These are phyloP conservation scores for Aurinia saxatilis DNA, from an alignment of 345 rosid genomes.

Conservation along the genomic window DNA sequence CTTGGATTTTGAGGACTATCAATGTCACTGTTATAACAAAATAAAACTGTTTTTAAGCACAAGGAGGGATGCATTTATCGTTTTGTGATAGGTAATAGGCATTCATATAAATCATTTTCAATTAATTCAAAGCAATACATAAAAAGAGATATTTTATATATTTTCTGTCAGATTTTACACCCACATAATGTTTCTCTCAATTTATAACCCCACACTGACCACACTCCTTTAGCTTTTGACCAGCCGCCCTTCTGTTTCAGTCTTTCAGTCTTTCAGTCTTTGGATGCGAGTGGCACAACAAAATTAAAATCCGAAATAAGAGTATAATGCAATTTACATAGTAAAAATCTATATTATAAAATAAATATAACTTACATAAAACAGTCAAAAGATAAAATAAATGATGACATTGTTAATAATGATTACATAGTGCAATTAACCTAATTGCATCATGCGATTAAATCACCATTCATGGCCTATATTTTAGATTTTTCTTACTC, in stretches of 20 bases:
- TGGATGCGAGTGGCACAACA: too few relatives aligned
- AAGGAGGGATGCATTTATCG: not conserved
- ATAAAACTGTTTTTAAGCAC: not conserved
- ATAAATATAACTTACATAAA: too few relatives aligned
- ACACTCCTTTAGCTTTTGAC: conserved; percentile 1
- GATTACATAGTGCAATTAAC: too few relatives aligned
- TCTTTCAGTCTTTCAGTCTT: too few relatives aligned
- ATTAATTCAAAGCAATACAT: not conserved
- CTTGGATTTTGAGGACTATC: not conserved
- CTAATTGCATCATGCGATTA: too few relatives aligned
- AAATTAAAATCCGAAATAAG: too few relatives aligned
- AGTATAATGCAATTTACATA: too few relatives aligned
- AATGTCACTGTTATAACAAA: not conserved
- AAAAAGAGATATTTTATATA: not conserved
- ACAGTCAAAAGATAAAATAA: too few relatives aligned
- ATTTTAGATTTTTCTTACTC: not conserved
- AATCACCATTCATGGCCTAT: too few relatives aligned
- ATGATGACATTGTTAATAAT: too few relatives aligned
- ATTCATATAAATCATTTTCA: conserved; percentile 10
- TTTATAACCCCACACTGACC: conserved; percentile 11
- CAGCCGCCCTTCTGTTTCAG: conserved; percentile 1
- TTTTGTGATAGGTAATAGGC: not conserved
- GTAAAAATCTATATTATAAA: too few relatives aligned
- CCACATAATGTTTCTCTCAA: not conserved
- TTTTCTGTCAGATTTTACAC: not conserved